These are phyloP conservation scores for Cryphonectria parasitica DNA, from an alignment of 2,329 filamentous ascomycete species.

Conservation along the genomic window DNA sequence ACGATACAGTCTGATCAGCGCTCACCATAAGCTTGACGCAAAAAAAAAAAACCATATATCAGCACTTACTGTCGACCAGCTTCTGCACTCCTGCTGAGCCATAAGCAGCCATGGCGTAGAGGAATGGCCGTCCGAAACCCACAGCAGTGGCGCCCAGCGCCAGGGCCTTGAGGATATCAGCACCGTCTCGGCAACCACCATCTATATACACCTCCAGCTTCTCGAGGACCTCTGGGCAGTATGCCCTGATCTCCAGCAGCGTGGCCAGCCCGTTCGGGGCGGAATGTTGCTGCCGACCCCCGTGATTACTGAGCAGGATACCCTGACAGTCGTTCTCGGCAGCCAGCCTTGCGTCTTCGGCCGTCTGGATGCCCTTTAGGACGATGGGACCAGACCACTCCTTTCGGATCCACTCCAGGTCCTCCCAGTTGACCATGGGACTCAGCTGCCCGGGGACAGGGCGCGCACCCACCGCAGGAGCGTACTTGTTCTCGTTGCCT, in stretches of 20 bases:
- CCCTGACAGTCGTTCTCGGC: conserved; percentile 27
- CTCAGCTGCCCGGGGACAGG: conserved; percentile 24
- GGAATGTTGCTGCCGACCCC: conserved; percentile 27
- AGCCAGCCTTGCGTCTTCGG: conserved; percentile 29
- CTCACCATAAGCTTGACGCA: not conserved
- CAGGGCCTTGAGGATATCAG: conserved; percentile 59
- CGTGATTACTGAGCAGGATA: conserved; percentile 31
- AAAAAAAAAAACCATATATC: conserved; percentile 18
- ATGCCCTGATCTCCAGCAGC: conserved; percentile 57
- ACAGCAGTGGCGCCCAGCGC: conserved; percentile 57
- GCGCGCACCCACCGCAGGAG: conserved; percentile 24
- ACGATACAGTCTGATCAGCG: not conserved
- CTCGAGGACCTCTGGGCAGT: conserved; percentile 53
- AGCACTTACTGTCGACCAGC: conserved; percentile 26
- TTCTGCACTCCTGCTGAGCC: conserved; percentile 25
- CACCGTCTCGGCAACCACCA: conserved; percentile 57
- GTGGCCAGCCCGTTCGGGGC: conserved; percentile 33
- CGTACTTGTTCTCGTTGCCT: conserved; percentile 25
- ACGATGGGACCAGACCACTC: conserved; percentile 36
- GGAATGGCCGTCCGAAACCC: conserved; percentile 46
- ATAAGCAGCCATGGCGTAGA: conserved; percentile 43
- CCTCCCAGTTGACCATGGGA: conserved; percentile 31
- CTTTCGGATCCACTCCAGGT: conserved; percentile 30
- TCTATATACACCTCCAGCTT: conserved; percentile 58
- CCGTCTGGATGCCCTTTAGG: conserved; percentile 29